These are phyloP conservation scores for Glycyrrhiza uralensis DNA, from an alignment of 306 rosid genomes.

Conservation along the genomic window DNA sequence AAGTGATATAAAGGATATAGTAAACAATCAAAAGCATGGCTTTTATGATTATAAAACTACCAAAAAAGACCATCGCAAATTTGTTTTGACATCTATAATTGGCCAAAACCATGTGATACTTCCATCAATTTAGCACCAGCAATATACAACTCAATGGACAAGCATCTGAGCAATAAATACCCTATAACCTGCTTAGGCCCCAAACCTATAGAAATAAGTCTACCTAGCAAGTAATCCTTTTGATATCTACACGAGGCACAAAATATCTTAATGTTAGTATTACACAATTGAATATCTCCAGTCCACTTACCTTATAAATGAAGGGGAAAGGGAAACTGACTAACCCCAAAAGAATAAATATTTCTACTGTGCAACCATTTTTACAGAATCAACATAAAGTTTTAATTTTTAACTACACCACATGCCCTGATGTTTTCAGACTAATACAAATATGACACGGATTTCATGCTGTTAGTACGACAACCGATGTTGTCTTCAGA, in stretches of 20 bases:
- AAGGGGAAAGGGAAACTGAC: background rate
- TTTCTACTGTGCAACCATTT: background rate
- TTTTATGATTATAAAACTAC: background rate
- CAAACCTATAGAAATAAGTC: conserved; percentile 1
- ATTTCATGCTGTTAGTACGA: background rate
- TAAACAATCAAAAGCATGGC: background rate
- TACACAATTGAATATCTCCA: background rate
- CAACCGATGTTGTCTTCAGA: background rate
- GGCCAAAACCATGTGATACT: background rate
- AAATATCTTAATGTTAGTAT: conserved; percentile 1
- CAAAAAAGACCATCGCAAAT: background rate
- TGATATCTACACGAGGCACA: background rate
- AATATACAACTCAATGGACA: conserved; percentile 15
- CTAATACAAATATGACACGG: background rate
- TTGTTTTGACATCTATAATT: conserved; percentile 3
- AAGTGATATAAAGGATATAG: background rate
- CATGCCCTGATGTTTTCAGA: background rate
- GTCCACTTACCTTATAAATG: background rate
- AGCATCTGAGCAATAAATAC: background rate
- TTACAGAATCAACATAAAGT: background rate
- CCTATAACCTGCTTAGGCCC: background rate
- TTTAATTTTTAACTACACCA: background rate
- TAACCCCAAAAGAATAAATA: background rate
- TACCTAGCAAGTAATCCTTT: conserved; percentile 1
- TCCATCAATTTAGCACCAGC: conserved; percentile 7